Percentiles rank a stretch among this genome's conserved stretches.
Evolutionary conservation across 2,329 filamentous ascomycete genomes (phyloP).

Genomic region (Phoma sp.): DNA sequence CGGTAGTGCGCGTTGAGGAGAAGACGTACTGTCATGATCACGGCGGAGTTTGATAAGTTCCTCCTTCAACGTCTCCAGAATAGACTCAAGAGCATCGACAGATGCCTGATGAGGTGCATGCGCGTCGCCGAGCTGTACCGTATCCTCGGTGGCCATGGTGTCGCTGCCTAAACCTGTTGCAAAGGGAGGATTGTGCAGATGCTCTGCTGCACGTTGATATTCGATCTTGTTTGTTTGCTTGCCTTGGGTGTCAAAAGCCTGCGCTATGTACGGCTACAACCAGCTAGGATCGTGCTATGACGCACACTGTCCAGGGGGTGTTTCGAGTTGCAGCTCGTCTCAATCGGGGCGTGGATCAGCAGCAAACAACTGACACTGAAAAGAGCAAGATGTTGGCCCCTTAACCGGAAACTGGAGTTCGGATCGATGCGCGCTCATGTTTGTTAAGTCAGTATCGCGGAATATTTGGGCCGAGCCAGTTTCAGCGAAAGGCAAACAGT

Average conservation of each 20-base stretch:
- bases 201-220: background rate
- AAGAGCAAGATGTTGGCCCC: too few species aligned
- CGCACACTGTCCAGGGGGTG: constrained; percentile 8
- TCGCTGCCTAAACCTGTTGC: background rate
- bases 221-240: background rate
- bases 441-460: too few species aligned
- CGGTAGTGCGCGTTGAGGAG: background rate
- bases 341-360: background rate
- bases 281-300: constrained; percentile 5
- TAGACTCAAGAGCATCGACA: constrained; percentile 41
- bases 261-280: background rate
- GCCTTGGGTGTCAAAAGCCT: background rate
- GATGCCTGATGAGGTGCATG: constrained; percentile 47
- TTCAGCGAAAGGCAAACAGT: background rate
- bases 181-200: background rate
- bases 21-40: constrained; percentile 42
- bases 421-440: too few species aligned
- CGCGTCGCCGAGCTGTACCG: constrained; percentile 40
- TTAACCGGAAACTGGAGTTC: too few species aligned
- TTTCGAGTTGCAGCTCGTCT: constrained; percentile 3
- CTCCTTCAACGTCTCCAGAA: constrained; percentile 42
- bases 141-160: constrained; percentile 49
- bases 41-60: constrained; percentile 45
- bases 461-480: background rate
- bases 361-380: background rate